Evolutionary conservation across 2,329 filamentous ascomycete species (phyloP).

Genomic region (Beauveria sp.): DNA sequence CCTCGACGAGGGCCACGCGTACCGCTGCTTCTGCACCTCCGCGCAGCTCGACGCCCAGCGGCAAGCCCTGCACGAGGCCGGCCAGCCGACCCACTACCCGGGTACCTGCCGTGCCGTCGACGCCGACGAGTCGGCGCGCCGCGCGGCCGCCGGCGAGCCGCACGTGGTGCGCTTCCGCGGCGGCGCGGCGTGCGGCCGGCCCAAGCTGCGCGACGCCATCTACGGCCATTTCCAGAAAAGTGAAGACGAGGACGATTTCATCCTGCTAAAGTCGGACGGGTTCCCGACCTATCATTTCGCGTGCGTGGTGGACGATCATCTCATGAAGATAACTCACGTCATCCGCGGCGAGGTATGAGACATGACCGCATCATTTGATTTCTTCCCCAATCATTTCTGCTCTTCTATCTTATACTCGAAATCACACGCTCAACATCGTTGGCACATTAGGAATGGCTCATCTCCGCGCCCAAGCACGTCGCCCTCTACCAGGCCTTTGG

Average conservation of each 20-base stretch:
- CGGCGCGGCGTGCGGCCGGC: conserved; percentile 40
- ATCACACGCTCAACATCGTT: background rate
- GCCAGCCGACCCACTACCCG: conserved; percentile 39
- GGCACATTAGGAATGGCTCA: conserved; percentile 69
- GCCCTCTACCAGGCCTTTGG: conserved; percentile 69
- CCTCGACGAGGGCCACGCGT: conserved; percentile 65
- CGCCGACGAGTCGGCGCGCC: conserved; percentile 58
- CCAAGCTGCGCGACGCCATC: conserved; percentile 67
- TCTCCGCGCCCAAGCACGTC: conserved; percentile 72
- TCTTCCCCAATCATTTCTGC: background rate
- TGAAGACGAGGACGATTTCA: conserved; percentile 65
- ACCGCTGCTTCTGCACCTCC: conserved; percentile 84
- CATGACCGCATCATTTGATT: too few relatives aligned
- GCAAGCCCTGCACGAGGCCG: conserved; percentile 48
- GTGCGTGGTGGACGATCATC: conserved; percentile 92
- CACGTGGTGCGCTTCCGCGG: conserved; percentile 74
- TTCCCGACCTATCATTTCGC: conserved; percentile 95
- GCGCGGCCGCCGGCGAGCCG: conserved; percentile 59
- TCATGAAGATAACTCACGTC: conserved; percentile 94
- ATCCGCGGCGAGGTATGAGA: conserved; percentile 60
- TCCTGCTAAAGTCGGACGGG: conserved; percentile 85
- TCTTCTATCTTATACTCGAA: background rate
- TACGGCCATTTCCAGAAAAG: conserved; percentile 60
- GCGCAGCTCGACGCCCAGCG: conserved; percentile 63
- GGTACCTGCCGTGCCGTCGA: conserved; percentile 65